phyloP scores from a whole-genome alignment of 73 alveolate genomes.

The Tetrahymena borealis region DNA sequence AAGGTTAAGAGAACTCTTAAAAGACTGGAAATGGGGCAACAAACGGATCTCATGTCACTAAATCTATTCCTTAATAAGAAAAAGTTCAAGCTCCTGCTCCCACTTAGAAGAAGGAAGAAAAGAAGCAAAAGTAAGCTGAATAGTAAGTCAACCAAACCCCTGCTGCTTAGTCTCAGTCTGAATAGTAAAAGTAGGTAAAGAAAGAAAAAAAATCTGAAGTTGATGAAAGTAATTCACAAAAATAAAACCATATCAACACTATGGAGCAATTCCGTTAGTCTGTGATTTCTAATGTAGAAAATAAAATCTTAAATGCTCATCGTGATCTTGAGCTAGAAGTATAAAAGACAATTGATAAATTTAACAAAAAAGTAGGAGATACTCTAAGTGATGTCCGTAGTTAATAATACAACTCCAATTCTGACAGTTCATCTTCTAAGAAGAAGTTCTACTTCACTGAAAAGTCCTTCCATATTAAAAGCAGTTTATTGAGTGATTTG shows the following conservation, averaged over 20 bases:
- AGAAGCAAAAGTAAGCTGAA: neutral
- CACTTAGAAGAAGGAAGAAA: neutral
- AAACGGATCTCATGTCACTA: neutral
- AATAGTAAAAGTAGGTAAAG: neutral
- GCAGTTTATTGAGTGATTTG: slow-evolving; percentile 18
- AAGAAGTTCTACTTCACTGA: neutral
- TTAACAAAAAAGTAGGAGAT: neutral
- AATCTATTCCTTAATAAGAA: neutral
- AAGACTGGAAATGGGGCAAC: neutral
- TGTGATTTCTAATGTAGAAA: neutral
- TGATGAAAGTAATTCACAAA: neutral
- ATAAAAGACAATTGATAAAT: neutral
- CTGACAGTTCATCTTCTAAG: neutral
- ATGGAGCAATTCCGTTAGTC: neutral
- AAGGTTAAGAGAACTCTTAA: neutral
- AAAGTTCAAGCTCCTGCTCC: neutral
- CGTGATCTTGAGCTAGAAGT: neutral
- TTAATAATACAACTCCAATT: neutral
- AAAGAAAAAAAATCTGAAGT: neutral
- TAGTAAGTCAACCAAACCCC: neutral
- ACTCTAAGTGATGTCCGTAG: neutral
- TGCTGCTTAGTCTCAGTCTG: neutral
- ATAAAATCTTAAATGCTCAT: neutral
- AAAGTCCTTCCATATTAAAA: neutral
- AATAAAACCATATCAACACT: neutral